phyloP scores from a whole-genome alignment of 306 rosid genomes.

The Canavalia gladiata region DNA sequence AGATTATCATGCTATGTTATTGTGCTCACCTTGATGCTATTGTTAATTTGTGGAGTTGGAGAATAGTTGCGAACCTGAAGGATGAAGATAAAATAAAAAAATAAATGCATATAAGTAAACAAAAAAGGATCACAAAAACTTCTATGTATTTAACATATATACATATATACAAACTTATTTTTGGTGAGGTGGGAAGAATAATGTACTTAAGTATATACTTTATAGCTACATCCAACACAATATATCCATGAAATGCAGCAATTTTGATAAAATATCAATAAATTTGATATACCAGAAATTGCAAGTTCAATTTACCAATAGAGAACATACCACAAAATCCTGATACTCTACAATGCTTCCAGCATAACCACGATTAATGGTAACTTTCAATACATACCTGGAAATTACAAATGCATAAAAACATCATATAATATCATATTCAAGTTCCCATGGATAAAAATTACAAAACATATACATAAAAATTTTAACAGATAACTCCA shows the following conservation, averaged over 20 bases:
- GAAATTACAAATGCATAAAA: slow-evolving; percentile 44
- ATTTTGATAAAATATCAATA: slow-evolving; percentile 32
- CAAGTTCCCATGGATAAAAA: neutral
- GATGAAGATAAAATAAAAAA: slow-evolving; percentile 44
- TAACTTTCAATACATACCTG: slow-evolving; percentile 97
- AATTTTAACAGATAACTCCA: neutral
- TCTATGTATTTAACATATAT: neutral
- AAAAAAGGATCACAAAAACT: slow-evolving; percentile 23
- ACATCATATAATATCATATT: slow-evolving; percentile 38
- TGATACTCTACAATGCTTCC: slow-evolving; percentile 95
- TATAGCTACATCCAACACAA: slow-evolving; percentile 29
- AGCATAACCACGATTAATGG: slow-evolving; percentile 92
- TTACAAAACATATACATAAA: neutral
- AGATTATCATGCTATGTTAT: neutral
- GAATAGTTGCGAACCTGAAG: slow-evolving; percentile 92
- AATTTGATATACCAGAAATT: slow-evolving; percentile 21
- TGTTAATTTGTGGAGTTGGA: slow-evolving; percentile 88
- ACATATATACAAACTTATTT: neutral
- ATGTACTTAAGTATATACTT: slow-evolving; percentile 9
- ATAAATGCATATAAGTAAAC: neutral
- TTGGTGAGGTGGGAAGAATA: neutral
- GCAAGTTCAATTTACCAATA: slow-evolving; percentile 27
- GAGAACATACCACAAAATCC: slow-evolving; percentile 82
- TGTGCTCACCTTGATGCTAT: slow-evolving; percentile 93
- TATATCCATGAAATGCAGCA: slow-evolving; percentile 11